Conservation (phyloP, 2,329 filamentous ascomycete species). For the Corniculantispora saksenae region DNA sequence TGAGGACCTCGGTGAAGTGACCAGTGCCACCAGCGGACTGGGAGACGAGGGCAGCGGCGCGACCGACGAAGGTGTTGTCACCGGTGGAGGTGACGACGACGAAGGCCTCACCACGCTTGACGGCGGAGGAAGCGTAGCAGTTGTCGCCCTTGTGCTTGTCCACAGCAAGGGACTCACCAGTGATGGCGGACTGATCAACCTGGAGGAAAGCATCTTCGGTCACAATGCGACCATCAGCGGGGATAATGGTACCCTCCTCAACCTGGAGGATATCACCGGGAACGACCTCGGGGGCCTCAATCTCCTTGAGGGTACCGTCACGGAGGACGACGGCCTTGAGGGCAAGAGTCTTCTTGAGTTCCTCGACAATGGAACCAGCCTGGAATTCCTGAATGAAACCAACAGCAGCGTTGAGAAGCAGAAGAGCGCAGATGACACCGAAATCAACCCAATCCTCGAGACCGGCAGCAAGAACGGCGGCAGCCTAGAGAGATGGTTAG, state of each 20-base stretch:
- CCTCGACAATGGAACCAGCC: constrained; percentile 86
- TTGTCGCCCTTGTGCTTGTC: constrained; percentile 82
- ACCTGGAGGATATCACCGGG: constrained; percentile 88
- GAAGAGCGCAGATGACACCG: constrained; percentile 81
- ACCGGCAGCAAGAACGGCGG: constrained; percentile 78
- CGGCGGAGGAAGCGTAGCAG: constrained; percentile 81
- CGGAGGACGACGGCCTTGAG: constrained; percentile 86
- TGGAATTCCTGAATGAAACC: constrained; percentile 90
- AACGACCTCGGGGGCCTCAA: constrained; percentile 81
- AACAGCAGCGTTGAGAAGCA: constrained; percentile 81
- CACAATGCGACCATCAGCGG: constrained; percentile 83
- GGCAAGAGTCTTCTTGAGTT: constrained; percentile 86
- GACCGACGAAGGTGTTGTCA: constrained; percentile 88
- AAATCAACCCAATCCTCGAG: constrained; percentile 91
- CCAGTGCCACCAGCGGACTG: constrained; percentile 72
- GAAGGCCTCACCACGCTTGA: constrained; percentile 88
- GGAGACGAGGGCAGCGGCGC: constrained; percentile 82
- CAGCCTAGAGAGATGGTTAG: constrained; percentile 52
- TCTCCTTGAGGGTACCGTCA: constrained; percentile 72
- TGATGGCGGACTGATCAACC: constrained; percentile 90
- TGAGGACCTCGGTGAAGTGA: constrained; percentile 89
- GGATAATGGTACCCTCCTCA: constrained; percentile 88
- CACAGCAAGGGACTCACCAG: constrained; percentile 86
- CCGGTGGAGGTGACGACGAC: constrained; percentile 81
- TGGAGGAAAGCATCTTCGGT: constrained; percentile 83